A percentile compares a stretch with the other conserved stretches of the same genome.
Conservation (phyloP, 2,329 filamentous ascomycete genomes). For the Esteya vermicola region DNA sequence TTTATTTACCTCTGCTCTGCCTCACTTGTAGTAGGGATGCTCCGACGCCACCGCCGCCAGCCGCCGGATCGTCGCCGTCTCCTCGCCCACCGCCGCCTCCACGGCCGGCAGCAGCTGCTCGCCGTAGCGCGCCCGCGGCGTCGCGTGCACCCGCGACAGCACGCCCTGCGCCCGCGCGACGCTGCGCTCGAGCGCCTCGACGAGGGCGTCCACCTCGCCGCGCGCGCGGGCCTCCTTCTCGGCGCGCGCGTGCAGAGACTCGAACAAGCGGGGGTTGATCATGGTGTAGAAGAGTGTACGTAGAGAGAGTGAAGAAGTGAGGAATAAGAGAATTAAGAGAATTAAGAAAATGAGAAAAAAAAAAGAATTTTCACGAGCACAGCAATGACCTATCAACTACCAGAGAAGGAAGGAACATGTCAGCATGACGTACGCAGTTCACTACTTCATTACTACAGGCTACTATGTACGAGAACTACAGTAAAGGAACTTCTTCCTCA, state of each 20-base stretch:
- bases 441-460: no score
- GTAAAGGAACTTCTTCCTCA: constrained; percentile 36
- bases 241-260: constrained; percentile 74
- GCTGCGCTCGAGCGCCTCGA: constrained; percentile 72
- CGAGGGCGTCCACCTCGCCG: constrained; percentile 70
- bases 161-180: constrained; percentile 71
- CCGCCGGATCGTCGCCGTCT: constrained; percentile 55
- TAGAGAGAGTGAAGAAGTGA: not conserved
- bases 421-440: no score
- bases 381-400: no score
- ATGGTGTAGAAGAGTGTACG: constrained; percentile 23
- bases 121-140: constrained; percentile 41
- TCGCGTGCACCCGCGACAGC: constrained; percentile 81
- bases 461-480: no score
- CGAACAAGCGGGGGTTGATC: constrained; percentile 75
- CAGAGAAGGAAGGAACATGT: no score
- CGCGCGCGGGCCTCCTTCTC: constrained; percentile 74
- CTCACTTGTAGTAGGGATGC: constrained; percentile 90
- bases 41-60: constrained; percentile 63
- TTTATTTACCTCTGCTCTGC: not conserved
- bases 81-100: constrained; percentile 55
- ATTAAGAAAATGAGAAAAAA: not conserved
- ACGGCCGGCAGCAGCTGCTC: constrained; percentile 49
- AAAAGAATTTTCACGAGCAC: not conserved
- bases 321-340: not conserved